These are phyloP conservation scores for Ceratobasidium papillatum DNA, from an alignment of 1,284 basidiomycete species.

Conservation along the genomic window DNA sequence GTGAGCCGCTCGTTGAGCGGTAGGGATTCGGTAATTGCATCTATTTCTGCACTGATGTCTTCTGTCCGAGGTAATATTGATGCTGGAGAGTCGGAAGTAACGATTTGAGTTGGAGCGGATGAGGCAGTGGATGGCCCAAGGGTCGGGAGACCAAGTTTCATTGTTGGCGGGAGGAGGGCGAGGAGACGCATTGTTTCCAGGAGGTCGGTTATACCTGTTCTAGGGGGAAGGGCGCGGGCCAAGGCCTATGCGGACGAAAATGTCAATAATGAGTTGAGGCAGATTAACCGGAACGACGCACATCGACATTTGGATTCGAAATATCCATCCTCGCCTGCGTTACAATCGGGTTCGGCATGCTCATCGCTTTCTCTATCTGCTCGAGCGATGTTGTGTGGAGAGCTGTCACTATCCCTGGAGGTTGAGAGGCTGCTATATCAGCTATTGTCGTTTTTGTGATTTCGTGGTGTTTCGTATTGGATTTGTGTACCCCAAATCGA, in stretches of 20 bases:
- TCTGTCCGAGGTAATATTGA: background rate
- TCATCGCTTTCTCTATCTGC: constrained; percentile 52
- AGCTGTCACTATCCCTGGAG: constrained; percentile 69
- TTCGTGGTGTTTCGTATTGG: constrained; percentile 3
- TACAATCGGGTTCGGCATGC: constrained; percentile 56
- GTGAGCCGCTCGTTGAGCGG: constrained; percentile 15
- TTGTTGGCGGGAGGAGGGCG: constrained; percentile 2
- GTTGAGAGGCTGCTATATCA: constrained; percentile 79
- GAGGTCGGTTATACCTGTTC: constrained; percentile 15
- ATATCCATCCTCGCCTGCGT: constrained; percentile 41
- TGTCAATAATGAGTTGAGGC: background rate
- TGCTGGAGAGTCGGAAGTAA: background rate
- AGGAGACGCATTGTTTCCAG: constrained; percentile 31
- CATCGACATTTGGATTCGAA: constrained; percentile 23
- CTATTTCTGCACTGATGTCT: constrained; percentile 14
- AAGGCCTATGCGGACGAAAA: background rate
- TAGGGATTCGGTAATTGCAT: background rate
- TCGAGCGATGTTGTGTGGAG: constrained; percentile 59
- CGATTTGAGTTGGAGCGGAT: background rate
- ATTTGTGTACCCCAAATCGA: constrained; percentile 78
- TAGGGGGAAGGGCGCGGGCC: constrained; percentile 9
- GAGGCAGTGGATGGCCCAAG: background rate
- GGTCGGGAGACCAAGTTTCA: constrained; percentile 7
- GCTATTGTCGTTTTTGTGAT: constrained; percentile 53
- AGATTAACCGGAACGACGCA: background rate